Percentiles rank a stretch among this genome's conserved stretches.
Evolutionary conservation across 495 filamentous ascomycete species (phyloP).

Genomic region (Xylaria acuta): DNA sequence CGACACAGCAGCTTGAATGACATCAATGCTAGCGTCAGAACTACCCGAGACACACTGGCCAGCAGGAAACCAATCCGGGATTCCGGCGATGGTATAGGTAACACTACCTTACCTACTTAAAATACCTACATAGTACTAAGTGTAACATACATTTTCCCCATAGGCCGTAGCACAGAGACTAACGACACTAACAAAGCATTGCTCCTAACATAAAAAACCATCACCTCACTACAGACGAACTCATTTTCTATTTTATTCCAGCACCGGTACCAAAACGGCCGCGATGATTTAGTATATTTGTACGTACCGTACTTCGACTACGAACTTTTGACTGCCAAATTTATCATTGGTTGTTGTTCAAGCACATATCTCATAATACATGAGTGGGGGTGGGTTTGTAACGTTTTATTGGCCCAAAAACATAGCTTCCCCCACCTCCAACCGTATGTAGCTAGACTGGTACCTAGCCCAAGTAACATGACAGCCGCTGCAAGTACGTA

Average conservation of each 20-base stretch:
- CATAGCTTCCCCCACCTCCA: neutral
- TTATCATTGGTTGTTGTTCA: neutral
- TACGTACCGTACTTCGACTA: neutral
- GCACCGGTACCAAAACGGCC: neutral
- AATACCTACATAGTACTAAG: neutral
- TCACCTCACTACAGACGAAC: neutral
- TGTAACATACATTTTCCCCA: neutral
- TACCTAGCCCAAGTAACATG: neutral
- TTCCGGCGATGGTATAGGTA: neutral
- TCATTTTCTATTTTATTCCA: neutral
- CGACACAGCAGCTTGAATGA: too few species aligned
- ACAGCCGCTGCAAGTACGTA: neutral
- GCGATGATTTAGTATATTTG: neutral
- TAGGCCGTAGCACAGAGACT: neutral
- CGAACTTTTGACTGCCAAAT: neutral
- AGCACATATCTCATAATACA: neutral
- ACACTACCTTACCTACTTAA: neutral
- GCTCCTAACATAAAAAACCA: neutral
- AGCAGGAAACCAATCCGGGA: constrained; percentile 1
- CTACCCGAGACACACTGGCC: neutral
- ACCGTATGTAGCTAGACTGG: neutral
- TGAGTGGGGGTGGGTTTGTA: too few species aligned
- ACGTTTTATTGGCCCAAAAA: neutral
- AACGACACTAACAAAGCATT: neutral
- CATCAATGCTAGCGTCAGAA: neutral